Conservation (phyloP, 1,139 yeast genomes). For the Yamadazyma membranifaciens region DNA sequence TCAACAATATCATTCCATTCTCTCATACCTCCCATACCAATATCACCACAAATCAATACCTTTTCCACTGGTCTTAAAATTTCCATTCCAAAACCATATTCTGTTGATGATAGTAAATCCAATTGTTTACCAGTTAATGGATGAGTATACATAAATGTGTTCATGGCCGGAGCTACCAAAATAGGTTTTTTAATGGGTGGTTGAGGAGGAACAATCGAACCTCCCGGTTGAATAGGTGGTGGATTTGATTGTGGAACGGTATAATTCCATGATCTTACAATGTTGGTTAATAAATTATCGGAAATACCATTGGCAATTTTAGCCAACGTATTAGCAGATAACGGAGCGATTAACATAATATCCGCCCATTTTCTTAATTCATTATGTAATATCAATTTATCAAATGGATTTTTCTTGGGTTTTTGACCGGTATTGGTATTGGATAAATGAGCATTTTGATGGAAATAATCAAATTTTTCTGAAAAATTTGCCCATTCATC, state of each 20-base stretch:
- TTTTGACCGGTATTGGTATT: slow-evolving; percentile 14
- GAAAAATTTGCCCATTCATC: slow-evolving; percentile 80
- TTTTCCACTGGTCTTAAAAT: slow-evolving; percentile 91
- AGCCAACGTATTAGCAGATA: slow-evolving; percentile 91
- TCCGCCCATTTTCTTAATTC: slow-evolving; percentile 96
- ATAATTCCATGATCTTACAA: slow-evolving; percentile 91
- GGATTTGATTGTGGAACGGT: slow-evolving; percentile 12
- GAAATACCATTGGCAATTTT: slow-evolving; percentile 89
- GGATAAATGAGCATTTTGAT: neutral
- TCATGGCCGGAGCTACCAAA: slow-evolving; percentile 95
- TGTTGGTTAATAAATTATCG: slow-evolving; percentile 82
- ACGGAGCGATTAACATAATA: slow-evolving; percentile 83
- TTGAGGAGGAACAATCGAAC: slow-evolving; percentile 7
- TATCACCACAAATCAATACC: slow-evolving; percentile 91
- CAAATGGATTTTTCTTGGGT: slow-evolving; percentile 39
- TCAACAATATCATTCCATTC: slow-evolving; percentile 95
- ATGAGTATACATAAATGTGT: slow-evolving; percentile 92
- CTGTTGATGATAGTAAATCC: slow-evolving; percentile 45
- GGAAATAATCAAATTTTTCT: slow-evolving; percentile 24
- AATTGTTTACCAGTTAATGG: slow-evolving; percentile 89
- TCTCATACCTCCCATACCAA: slow-evolving; percentile 98
- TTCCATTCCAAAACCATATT: slow-evolving; percentile 56
- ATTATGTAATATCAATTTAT: slow-evolving; percentile 67
- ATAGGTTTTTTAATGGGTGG: slow-evolving; percentile 58
- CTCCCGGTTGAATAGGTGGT: slow-evolving; percentile 3